These are phyloP conservation scores for Elaphomyces granulatus DNA, from an alignment of 495 filamentous ascomycete genomes.

Conservation along the genomic window DNA sequence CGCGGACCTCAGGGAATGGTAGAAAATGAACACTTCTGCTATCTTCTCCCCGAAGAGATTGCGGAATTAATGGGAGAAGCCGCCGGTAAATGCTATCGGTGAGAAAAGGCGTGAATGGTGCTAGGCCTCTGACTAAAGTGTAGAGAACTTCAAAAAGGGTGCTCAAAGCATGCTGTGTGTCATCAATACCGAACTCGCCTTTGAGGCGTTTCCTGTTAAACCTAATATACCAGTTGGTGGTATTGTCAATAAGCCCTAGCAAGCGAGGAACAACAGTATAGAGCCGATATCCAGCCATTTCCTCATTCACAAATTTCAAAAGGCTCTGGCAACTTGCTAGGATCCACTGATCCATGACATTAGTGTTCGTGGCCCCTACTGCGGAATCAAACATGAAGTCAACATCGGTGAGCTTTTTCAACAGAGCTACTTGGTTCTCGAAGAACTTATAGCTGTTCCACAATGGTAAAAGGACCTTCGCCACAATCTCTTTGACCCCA, in stretches of 20 bases:
- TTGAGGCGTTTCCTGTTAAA: slow-evolving; percentile 95
- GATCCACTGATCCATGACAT: slow-evolving; percentile 97
- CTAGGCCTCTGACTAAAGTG: slow-evolving; percentile 71
- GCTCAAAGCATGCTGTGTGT: slow-evolving; percentile 83
- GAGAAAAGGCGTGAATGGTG: slow-evolving; percentile 92
- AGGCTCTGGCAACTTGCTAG: slow-evolving; percentile 86
- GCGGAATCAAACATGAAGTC: slow-evolving; percentile 71
- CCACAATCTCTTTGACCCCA: slow-evolving; percentile 91
- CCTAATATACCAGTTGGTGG: slow-evolving; percentile 99
- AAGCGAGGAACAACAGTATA: slow-evolving; percentile 92
- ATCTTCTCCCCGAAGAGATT: slow-evolving; percentile 49
- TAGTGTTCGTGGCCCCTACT: slow-evolving; percentile 58
- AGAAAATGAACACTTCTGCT: slow-evolving; percentile 84
- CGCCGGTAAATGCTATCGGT: slow-evolving; percentile 87
- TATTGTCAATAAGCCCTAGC: slow-evolving; percentile 80
- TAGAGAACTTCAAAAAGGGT: slow-evolving; percentile 95
- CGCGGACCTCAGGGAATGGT: slow-evolving; percentile 70
- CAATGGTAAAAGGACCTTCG: slow-evolving; percentile 81
- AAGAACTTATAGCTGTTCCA: slow-evolving; percentile 99
- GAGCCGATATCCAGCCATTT: slow-evolving; percentile 72
- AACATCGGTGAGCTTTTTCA: slow-evolving; percentile 75
- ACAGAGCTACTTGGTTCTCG: slow-evolving; percentile 78
- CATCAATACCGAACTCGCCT: slow-evolving; percentile 77
- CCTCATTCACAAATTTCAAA: slow-evolving; percentile 82
- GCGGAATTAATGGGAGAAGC: slow-evolving; percentile 67